Percentiles rank a stretch among this genome's conserved stretches.
These are phyloP conservation scores for Fusarium mundagurra DNA, from an alignment of 2,329 filamentous ascomycete genomes.

Conservation along the genomic window DNA sequence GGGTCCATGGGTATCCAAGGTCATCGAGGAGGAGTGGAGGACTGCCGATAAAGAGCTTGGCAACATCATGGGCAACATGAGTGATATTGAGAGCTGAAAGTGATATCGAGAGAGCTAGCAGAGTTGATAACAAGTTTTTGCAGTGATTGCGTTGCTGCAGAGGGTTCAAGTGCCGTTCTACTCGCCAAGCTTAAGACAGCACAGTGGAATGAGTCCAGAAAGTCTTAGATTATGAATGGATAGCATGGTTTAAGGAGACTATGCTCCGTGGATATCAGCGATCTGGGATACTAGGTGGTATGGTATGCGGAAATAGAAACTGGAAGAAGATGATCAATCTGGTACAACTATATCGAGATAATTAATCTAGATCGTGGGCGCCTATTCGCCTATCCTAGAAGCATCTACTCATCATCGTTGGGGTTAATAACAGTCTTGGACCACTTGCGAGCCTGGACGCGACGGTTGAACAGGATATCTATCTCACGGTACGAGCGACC, in stretches of 20 bases:
- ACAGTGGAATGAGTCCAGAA: neutral
- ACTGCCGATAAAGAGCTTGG: neutral
- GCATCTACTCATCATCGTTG: neutral
- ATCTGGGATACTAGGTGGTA: neutral
- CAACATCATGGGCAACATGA: neutral
- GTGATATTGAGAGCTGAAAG: neutral
- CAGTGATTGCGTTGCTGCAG: neutral
- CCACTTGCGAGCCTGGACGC: neutral
- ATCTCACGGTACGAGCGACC: neutral
- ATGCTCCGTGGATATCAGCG: neutral
- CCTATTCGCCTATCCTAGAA: neutral
- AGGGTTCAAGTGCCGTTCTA: neutral
- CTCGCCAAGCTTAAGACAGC: neutral
- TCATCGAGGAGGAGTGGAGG: neutral
- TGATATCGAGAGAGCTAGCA: accelerated
- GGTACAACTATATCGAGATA: neutral
- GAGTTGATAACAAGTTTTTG: neutral
- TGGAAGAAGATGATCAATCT: neutral
- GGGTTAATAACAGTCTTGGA: neutral
- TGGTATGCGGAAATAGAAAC: neutral
- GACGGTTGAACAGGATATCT: neutral
- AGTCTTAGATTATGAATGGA: neutral
- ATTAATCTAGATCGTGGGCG: neutral
- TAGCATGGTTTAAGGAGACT: neutral
- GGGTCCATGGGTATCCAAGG: neutral